Percentiles rank a stretch among this genome's conserved stretches.
phyloP scores from a whole-genome alignment of 306 rosid species.

The Quercus dentata region DNA sequence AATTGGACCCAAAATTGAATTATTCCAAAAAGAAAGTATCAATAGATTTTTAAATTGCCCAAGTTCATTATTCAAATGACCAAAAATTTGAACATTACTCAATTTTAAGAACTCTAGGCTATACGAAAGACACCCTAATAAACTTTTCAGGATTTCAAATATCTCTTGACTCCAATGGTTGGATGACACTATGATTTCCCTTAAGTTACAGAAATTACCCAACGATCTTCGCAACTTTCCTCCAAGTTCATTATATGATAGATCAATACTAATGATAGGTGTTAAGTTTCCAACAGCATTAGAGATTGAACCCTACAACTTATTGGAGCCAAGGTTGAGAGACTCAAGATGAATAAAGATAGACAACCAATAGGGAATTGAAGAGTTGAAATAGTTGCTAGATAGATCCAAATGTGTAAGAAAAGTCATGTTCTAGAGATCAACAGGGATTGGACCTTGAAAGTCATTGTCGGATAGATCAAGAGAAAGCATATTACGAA shows the following conservation, averaged over 20 bases:
- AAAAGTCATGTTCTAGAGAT: slow-evolving; percentile 15
- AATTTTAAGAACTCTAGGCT: slow-evolving; percentile 1
- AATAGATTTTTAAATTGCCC: too few species aligned
- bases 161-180: too few species aligned
- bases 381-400: neutral
- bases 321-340: neutral
- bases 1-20: neutral
- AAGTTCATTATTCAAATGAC: neutral
- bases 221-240: too few species aligned
- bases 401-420: neutral
- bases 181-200: too few species aligned
- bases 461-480: slow-evolving; percentile 8
- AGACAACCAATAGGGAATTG: slow-evolving; percentile 14
- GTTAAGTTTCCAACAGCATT: neutral
- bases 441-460: slow-evolving; percentile 12
- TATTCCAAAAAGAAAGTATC: too few species aligned
- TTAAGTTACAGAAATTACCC: too few species aligned
- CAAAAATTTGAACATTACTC: neutral
- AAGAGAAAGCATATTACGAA: neutral
- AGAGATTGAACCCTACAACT: neutral
- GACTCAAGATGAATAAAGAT: neutral
- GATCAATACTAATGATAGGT: neutral
- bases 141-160: neutral
- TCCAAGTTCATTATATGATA: slow-evolving; percentile 4
- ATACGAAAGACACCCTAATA: neutral